A percentile compares a stretch with the other conserved stretches of the same genome.
These are phyloP conservation scores for Phaeomoniella chlamydospora DNA, from an alignment of 2,329 filamentous ascomycete species.

Conservation along the genomic window DNA sequence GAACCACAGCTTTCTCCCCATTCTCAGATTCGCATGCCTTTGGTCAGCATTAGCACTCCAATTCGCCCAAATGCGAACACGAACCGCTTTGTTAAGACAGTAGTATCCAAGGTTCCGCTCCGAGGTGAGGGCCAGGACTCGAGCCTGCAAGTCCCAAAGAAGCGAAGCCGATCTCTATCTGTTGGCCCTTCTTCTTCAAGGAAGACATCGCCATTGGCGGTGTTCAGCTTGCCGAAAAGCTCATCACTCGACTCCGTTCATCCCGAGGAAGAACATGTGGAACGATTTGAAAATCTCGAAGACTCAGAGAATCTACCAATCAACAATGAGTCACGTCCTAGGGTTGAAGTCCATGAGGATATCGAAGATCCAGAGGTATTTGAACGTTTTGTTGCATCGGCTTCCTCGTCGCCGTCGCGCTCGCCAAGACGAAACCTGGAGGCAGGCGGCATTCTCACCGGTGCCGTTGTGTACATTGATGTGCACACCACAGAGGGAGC, in stretches of 20 bases:
- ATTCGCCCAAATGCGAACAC: constrained; percentile 28
- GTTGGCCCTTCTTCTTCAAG: constrained; percentile 14
- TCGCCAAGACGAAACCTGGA: constrained; percentile 6
- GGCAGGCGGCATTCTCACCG: constrained; percentile 38
- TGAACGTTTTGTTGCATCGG: constrained; percentile 4
- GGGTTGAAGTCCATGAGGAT: not conserved
- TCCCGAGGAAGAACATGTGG: not conserved
- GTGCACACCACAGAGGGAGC: constrained; percentile 70
- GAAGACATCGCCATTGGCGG: not conserved
- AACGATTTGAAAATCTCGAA: not conserved
- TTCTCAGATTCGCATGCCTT: not conserved
- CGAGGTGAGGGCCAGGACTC: constrained; percentile 46
- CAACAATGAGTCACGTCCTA: not conserved
- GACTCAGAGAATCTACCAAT: not conserved
- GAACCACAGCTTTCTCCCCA: too few relatives aligned
- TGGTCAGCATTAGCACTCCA: constrained; percentile 38
- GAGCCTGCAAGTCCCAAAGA: constrained; percentile 27
- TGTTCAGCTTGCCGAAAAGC: not conserved
- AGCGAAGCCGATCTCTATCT: constrained; percentile 37
- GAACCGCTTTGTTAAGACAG: constrained; percentile 51
- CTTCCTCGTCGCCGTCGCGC: constrained; percentile 7
- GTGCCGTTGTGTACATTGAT: constrained; percentile 69
- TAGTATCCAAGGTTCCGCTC: constrained; percentile 57
- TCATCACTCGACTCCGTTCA: not conserved
- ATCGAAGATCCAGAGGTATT: constrained; percentile 4